These are phyloP conservation scores for Aurantiochytrium sp. DNA, from an alignment of 108 stramenopile species.

Conservation along the genomic window DNA sequence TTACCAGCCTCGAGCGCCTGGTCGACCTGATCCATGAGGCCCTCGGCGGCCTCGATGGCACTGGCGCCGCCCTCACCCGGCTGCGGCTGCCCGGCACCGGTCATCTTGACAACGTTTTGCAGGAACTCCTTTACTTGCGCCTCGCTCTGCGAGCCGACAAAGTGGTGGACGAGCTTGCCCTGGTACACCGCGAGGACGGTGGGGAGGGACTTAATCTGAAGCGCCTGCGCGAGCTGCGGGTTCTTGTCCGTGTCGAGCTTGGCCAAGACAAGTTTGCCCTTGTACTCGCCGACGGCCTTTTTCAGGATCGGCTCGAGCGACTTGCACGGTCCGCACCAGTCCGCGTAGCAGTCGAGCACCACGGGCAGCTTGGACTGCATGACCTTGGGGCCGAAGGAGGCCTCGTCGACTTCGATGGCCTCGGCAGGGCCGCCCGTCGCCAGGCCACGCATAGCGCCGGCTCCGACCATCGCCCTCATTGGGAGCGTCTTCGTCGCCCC, in stretches of 20 bases:
- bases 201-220: conserved; percentile 53
- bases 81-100: background rate
- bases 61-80: background rate
- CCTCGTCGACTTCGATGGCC: background rate
- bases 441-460: background rate
- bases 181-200: conserved; percentile 45
- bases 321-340: conserved; percentile 83
- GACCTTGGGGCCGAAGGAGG: background rate
- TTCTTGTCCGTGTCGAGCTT: conserved; percentile 72
- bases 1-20: background rate
- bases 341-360: conserved; percentile 72
- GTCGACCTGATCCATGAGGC: background rate
- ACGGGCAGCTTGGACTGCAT: conserved; percentile 37
- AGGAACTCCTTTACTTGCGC: conserved; percentile 57
- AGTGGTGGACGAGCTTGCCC: conserved; percentile 39
- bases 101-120: background rate
- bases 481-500: too few species aligned
- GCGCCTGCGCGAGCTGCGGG: conserved; percentile 42
- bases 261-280: conserved; percentile 52
- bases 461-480: too few species aligned
- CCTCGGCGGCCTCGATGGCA: background rate
- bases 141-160: conserved; percentile 71
- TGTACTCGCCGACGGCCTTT: conserved; percentile 56
- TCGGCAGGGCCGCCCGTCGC: background rate
- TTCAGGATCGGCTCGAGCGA: conserved; percentile 61